Evolutionary conservation across 2,329 filamentous ascomycete genomes (phyloP), one percentile per base, ranked within the genome.

Genomic region (Colletotrichum tofieldiae): DNA sequence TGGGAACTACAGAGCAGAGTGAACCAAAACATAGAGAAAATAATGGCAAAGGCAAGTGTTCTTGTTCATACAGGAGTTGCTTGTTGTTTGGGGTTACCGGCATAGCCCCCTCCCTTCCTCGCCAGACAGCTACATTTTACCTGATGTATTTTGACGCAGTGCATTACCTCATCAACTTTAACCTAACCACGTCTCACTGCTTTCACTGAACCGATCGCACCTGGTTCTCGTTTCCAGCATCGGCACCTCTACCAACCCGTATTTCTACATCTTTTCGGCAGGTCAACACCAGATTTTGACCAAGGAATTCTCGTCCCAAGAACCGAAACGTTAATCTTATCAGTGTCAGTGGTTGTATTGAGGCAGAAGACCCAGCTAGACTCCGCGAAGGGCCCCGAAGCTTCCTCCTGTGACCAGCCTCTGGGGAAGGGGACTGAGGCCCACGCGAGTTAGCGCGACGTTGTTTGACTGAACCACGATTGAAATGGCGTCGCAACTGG

Each of bases 401-500:
- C 11, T 18, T n/a, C 52, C 18, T 12, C 29, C 29, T 3, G 8
- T 35, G 12, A 35, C 35, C 52, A 4, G 5, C 20, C 52, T 32
- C 29, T n/a, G 18, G 20, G 7, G 9, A 14, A 35, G 52, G 32
- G 5, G 9, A 37, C 11, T n/a, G 32, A 8, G 11, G 11, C 20
- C 20, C 32, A 9, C 7, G 20, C 2, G 18, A 12, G 32, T 23
- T 7, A n/a, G 29, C 5, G 18, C 7, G 23, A 23, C n/a, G 20
- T n/a, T 16, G 1, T 16, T 5, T 5, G 12, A 3, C 3, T 3
- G 23, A 9, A 23, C 3, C 0, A 56, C 18, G 23, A 29, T 32
- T 43, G n/a, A n/a, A 3, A 90, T 90, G 88, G 84, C 87, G 9
- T 83, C 86, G 1, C 88, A 90, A 74, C 85, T 88, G 72, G 89